phyloP scores from a whole-genome alignment of 73 alveolate species.

The Tetrahymena malaccensis region DNA sequence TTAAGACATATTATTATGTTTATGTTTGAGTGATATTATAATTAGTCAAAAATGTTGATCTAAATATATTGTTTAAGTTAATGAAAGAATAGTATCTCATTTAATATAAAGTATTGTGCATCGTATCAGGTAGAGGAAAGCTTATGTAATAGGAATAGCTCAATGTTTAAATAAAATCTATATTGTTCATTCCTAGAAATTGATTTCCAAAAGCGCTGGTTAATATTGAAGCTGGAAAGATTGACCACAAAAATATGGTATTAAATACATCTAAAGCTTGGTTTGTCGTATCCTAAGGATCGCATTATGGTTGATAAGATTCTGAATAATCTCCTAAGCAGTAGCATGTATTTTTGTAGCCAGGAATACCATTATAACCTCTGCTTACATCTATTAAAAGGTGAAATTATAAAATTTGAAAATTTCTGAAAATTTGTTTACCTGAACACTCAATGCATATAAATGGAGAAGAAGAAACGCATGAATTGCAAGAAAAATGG shows the following conservation, averaged over 20 bases:
- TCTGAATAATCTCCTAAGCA: background rate
- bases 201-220: background rate
- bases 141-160: background rate
- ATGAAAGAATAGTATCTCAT: background rate
- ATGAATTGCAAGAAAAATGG: background rate
- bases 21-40: background rate
- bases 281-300: background rate
- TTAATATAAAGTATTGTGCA: background rate
- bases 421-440: background rate
- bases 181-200: background rate
- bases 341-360: background rate
- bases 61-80: background rate
- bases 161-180: background rate
- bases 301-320: background rate
- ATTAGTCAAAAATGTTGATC: background rate
- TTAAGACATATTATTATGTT: background rate
- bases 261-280: background rate
- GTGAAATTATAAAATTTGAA: background rate
- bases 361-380: background rate
- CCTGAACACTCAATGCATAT: background rate
- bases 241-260: background rate
- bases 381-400: background rate
- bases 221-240: background rate
- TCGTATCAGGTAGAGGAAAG: background rate
- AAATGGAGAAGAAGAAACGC: background rate